Evolutionary conservation across 768 basidiomycete species (phyloP).

Genomic region (Phanerochaete sordida): DNA sequence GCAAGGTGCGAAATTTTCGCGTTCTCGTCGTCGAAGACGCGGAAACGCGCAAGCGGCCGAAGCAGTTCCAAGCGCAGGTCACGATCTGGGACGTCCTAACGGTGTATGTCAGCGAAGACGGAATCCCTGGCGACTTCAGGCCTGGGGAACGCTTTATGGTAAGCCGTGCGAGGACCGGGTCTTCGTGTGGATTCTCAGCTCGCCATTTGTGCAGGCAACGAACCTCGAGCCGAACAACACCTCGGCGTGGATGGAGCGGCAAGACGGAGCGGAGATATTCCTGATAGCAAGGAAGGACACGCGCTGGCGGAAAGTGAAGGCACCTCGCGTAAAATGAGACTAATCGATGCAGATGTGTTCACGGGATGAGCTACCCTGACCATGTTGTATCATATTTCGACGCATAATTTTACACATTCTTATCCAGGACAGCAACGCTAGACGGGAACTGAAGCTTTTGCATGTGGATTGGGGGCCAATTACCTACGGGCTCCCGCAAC

Average conservation of each 20-base stretch:
- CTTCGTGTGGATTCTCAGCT: background rate
- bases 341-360: no score
- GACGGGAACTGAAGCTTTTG: no score
- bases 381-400: no score
- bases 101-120: constrained; percentile 48
- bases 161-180: constrained; percentile 18
- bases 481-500: no score
- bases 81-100: constrained; percentile 79
- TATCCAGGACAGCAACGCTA: no score
- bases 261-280: constrained; percentile 62
- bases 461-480: no score
- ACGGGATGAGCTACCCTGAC: no score
- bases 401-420: no score
- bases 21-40: constrained; percentile 68
- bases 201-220: constrained; percentile 49
- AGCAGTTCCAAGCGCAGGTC: constrained; percentile 65
- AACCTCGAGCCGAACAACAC: constrained; percentile 68
- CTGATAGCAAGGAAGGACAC: constrained; percentile 65
- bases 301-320: constrained; percentile 44
- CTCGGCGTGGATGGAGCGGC: constrained; percentile 66
- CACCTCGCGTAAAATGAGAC: background rate
- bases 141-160: constrained; percentile 71
- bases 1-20: constrained; percentile 74
- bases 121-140: constrained; percentile 45
- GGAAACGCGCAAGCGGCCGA: constrained; percentile 44